Conservation (phyloP, 2,329 filamentous ascomycete species). For the Arthrobotrys conoides region DNA sequence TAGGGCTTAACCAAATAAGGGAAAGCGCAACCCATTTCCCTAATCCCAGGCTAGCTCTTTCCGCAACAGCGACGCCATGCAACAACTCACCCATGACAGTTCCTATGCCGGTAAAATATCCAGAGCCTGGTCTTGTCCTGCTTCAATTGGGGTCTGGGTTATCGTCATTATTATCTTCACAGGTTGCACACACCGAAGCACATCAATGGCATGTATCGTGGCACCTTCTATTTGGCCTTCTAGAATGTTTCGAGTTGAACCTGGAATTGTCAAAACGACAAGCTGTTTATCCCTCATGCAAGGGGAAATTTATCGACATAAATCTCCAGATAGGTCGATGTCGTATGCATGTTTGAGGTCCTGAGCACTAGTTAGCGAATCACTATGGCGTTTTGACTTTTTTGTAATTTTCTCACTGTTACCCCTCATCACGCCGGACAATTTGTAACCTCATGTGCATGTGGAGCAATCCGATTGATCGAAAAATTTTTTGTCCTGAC, state of each 20-base stretch:
- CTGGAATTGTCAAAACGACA: slow-evolving; percentile 16
- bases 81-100: slow-evolving; percentile 50
- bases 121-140: slow-evolving; percentile 26
- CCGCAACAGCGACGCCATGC: slow-evolving; percentile 48
- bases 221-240: slow-evolving; percentile 56
- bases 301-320: slow-evolving; percentile 24
- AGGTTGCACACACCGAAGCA: slow-evolving; percentile 28
- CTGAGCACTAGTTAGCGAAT: neutral
- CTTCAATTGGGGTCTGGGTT: slow-evolving; percentile 31
- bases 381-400: slow-evolving; percentile 19
- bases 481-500: slow-evolving; percentile 19
- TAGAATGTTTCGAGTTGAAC: slow-evolving; percentile 56
- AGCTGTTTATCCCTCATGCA: slow-evolving; percentile 52
- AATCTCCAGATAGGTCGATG: neutral
- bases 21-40: slow-evolving; percentile 32
- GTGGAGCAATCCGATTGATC: slow-evolving; percentile 49
- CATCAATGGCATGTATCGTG: slow-evolving; percentile 25
- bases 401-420: slow-evolving; percentile 13
- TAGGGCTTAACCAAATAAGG: slow-evolving; percentile 52
- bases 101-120: slow-evolving; percentile 51
- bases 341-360: slow-evolving; percentile 12
- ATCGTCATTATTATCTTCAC: slow-evolving; percentile 41
- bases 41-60: slow-evolving; percentile 31
- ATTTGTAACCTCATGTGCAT: slow-evolving; percentile 40
- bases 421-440: slow-evolving; percentile 47